phyloP scores from a whole-genome alignment of 2,329 filamentous ascomycete genomes.

The Trichoderma simmonsii region DNA sequence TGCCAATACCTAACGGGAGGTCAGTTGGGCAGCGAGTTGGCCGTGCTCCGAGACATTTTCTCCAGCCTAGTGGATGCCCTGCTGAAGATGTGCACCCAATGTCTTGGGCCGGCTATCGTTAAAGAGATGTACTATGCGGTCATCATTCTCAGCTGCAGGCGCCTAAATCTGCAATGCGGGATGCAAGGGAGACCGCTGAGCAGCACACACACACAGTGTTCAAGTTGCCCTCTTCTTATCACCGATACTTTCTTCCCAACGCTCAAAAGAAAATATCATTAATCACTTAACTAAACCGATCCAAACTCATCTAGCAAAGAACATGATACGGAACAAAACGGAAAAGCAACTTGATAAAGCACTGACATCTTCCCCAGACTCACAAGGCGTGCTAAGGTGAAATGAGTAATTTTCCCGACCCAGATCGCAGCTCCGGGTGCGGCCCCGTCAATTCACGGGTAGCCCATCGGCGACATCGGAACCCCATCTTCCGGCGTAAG shows the following conservation, averaged over 20 bases:
- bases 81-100: neutral
- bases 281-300: neutral
- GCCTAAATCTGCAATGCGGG: neutral
- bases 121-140: neutral
- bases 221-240: neutral
- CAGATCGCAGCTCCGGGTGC: constrained; percentile 13
- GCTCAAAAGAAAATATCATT: neutral
- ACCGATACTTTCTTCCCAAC: neutral
- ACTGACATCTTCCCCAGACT: neutral
- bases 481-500: constrained; percentile 15
- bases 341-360: neutral
- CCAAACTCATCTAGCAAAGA: neutral
- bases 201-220: neutral
- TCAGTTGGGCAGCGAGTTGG: neutral
- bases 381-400: neutral
- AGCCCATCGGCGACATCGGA: constrained; percentile 19
- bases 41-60: neutral
- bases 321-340: neutral
- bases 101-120: neutral
- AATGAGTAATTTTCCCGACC: constrained; percentile 15
- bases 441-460: neutral
- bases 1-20: too few relatives aligned
- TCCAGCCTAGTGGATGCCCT: neutral
- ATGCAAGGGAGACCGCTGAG: neutral
- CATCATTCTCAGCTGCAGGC: neutral